phyloP scores from a whole-genome alignment of 2,329 filamentous ascomycete genomes.

The Nothopassalora personata region DNA sequence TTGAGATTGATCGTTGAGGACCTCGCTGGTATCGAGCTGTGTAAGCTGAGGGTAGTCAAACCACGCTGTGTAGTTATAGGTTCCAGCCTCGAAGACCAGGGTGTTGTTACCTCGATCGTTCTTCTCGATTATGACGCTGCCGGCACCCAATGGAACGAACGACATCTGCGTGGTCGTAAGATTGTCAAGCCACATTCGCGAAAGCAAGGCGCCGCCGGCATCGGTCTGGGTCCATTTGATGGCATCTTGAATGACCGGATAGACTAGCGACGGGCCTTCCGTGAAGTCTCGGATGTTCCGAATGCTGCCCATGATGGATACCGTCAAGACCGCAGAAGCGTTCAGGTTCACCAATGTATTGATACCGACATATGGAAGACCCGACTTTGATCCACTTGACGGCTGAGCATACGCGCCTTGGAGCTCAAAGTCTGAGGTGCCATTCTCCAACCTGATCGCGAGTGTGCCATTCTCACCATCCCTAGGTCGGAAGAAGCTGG shows the following conservation, averaged over 20 bases:
- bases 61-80: slow-evolving; percentile 54
- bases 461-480: slow-evolving; percentile 52
- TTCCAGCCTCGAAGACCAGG: slow-evolving; percentile 48
- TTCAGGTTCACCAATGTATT: slow-evolving; percentile 53
- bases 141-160: slow-evolving; percentile 38
- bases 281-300: slow-evolving; percentile 59
- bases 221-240: slow-evolving; percentile 40
- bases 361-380: slow-evolving; percentile 45
- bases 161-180: slow-evolving; percentile 52
- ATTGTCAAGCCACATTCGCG: slow-evolving; percentile 58
- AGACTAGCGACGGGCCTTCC: slow-evolving; percentile 52
- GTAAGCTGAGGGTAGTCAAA: slow-evolving; percentile 59
- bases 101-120: slow-evolving; percentile 24
- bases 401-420: slow-evolving; percentile 40
- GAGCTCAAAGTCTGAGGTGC: slow-evolving; percentile 40
- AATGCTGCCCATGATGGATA: slow-evolving; percentile 58
- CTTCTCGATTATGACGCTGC: slow-evolving; percentile 39
- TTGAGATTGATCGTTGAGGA: slow-evolving; percentile 47
- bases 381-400: slow-evolving; percentile 13
- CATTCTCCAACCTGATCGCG: slow-evolving; percentile 49
- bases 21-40: slow-evolving; percentile 47
- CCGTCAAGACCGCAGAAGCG: slow-evolving; percentile 49
- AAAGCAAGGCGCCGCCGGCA: slow-evolving; percentile 45
- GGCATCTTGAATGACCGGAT: slow-evolving; percentile 51
- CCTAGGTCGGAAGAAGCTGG: slow-evolving; percentile 52